Evolutionary conservation across 306 rosid genomes (phyloP), one percentile per base, ranked within the genome.

Genomic region (Cucumis hystrix): DNA sequence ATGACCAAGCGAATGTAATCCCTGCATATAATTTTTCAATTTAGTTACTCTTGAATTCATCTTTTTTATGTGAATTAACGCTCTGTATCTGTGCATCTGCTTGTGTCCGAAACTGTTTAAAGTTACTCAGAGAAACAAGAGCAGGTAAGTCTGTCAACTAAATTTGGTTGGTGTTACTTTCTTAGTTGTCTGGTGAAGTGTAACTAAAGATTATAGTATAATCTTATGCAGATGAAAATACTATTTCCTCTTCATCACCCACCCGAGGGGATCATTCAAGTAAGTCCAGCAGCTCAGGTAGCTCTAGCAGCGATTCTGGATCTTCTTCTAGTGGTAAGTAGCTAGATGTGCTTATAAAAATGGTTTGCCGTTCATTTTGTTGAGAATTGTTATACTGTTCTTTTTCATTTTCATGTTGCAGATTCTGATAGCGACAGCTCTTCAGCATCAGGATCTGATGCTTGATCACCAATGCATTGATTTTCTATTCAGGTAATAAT

Each of bases 341-440:
- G 49, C 17, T 12, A 40, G 45, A 4, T 54, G 60, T 75, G 37
- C 43, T 28, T 51, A 72, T 72, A 17, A 55, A 33, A 55, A 33
- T 25, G 16, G 39, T 11, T 9, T 23, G 14, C 2, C 56, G 33
- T 69, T 78, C 25, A 8, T n/a, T 25, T 16, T 15, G 16, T 17
- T 18, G 40, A 73, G 45, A 37, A 69, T 30, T 52, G 18, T 60
- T 40, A 64, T 25, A 10, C 5, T 4, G 12, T 28, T 70, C 75
- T 56, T 17, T 78, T 25, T 56, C 52, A 62, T 76, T 47, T 56
- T 77, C 66, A 81, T 64, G 17, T 84, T 85, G 89, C 91, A 93
- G 93, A 93, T 80, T 93, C 98, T 68, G 97, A 93, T 67, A 93
- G 97, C 77, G 97, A 93, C 41, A 91, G 92, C 83, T 93, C 98